phyloP scores from a whole-genome alignment of 2,329 filamentous ascomycete species.

The Fusarium solani-melongenae region DNA sequence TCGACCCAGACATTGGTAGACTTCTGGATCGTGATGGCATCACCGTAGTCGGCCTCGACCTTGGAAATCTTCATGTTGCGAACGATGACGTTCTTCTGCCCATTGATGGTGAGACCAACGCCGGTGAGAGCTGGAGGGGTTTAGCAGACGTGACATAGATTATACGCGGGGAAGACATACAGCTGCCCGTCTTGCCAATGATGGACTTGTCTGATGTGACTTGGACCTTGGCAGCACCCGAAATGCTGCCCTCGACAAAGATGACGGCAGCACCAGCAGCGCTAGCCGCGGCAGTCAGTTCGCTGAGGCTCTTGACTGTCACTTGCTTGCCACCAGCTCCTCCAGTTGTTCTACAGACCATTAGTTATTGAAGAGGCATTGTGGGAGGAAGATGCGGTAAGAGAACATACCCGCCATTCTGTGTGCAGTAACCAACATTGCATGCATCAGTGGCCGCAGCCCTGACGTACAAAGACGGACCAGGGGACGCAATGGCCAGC shows the following conservation, averaged over 20 bases:
- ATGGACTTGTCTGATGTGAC: conserved; percentile 39
- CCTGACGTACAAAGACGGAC: conserved; percentile 9
- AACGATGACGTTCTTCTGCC: conserved; percentile 63
- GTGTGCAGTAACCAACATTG: conserved; percentile 31
- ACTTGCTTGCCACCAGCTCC: conserved; percentile 21
- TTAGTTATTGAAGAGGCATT: neutral
- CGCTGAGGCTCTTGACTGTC: conserved; percentile 29
- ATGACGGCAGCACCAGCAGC: conserved; percentile 25
- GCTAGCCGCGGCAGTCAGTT: conserved; percentile 29
- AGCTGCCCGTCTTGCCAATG: conserved; percentile 36
- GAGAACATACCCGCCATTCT: conserved; percentile 35
- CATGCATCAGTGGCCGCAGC: conserved; percentile 24
- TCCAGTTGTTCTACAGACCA: conserved; percentile 20
- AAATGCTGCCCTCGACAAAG: conserved; percentile 34
- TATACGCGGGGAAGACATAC: conserved; percentile 2
- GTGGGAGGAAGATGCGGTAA: accelerated
- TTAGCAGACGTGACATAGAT: neutral
- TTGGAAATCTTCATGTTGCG: conserved; percentile 66
- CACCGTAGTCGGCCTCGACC: conserved; percentile 57
- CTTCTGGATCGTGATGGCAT: conserved; percentile 62
- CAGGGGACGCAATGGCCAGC: conserved; percentile 12
- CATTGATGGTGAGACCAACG: conserved; percentile 30
- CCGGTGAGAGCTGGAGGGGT: conserved; percentile 25
- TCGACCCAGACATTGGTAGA: conserved; percentile 62
- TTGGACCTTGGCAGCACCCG: conserved; percentile 37